Evolutionary conservation across 345 rosid species (phyloP).

Genomic region (Ailanthus altissimus): DNA sequence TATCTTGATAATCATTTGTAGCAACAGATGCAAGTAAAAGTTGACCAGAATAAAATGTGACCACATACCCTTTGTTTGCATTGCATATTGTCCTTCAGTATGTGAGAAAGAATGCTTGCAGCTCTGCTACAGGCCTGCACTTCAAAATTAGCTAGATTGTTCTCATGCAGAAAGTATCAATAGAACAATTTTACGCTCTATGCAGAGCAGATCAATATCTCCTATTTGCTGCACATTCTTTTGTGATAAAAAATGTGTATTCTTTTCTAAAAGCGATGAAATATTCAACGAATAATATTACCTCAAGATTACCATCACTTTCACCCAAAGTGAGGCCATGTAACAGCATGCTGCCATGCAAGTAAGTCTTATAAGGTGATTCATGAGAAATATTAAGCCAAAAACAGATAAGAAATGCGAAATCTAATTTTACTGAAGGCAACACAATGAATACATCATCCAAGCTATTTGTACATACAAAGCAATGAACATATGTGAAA

Average conservation of each 20-base stretch:
- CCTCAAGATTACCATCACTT: constrained; percentile 95
- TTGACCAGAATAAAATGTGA: not conserved
- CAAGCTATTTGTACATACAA: not conserved
- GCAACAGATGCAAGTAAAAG: not conserved
- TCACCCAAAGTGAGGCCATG: constrained; percentile 85
- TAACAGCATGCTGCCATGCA: constrained; percentile 76
- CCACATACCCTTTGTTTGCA: constrained; percentile 86
- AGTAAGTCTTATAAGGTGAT: constrained; percentile 15
- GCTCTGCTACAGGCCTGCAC: constrained; percentile 92
- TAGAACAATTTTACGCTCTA: constrained; percentile 16
- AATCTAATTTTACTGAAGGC: not conserved
- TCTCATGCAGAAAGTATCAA: constrained; percentile 18
- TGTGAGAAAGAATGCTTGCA: constrained; percentile 90
- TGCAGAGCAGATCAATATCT: constrained; percentile 7
- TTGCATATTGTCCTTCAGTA: constrained; percentile 69
- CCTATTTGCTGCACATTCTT: constrained; percentile 1
- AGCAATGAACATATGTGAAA: constrained; percentile 18
- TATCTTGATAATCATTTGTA: not conserved
- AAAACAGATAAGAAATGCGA: not conserved
- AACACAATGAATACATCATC: constrained; percentile 2
- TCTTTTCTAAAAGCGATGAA: not conserved
- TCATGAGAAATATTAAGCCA: not conserved
- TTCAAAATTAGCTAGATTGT: constrained; percentile 36
- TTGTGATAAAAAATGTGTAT: not conserved
- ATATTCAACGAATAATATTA: constrained; percentile 28